Percentiles rank a stretch among this genome's conserved stretches.
phyloP scores from a whole-genome alignment of 495 filamentous ascomycete species.

The Hamigera avellanea region DNA sequence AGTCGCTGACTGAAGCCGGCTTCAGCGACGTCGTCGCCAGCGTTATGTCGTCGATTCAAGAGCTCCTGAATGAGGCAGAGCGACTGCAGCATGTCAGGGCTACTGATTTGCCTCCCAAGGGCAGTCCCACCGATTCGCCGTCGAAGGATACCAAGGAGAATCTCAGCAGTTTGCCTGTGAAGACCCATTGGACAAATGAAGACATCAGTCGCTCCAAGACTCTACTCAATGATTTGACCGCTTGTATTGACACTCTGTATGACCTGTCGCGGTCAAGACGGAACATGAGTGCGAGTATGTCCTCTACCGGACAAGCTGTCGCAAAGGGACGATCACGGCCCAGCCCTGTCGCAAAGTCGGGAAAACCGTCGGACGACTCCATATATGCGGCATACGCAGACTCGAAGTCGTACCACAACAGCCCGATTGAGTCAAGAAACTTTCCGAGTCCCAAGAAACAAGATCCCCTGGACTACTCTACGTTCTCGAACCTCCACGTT shows the following conservation, averaged over 20 bases:
- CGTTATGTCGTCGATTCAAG: constrained; percentile 82
- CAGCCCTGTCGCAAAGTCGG: constrained; percentile 9
- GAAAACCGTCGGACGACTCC: constrained; percentile 5
- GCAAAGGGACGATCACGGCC: constrained; percentile 16
- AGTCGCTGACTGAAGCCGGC: constrained; percentile 70
- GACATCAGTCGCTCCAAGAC: constrained; percentile 40
- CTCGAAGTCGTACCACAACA: constrained; percentile 17
- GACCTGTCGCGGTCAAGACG: constrained; percentile 68
- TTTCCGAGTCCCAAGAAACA: constrained; percentile 12
- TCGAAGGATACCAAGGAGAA: constrained; percentile 14
- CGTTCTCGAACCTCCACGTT: constrained; percentile 11
- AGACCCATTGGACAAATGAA: constrained; percentile 37
- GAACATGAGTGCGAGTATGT: constrained; percentile 31
- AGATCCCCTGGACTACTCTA: constrained; percentile 9
- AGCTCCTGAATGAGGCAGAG: constrained; percentile 76
- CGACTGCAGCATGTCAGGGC: constrained; percentile 51
- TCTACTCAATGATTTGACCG: constrained; percentile 65
- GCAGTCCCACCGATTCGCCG: constrained; percentile 20
- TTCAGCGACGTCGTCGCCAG: constrained; percentile 78
- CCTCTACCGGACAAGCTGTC: constrained; percentile 18
- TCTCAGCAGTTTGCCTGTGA: constrained; percentile 21
- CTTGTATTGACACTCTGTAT: constrained; percentile 81
- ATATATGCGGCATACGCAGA: constrained; percentile 5
- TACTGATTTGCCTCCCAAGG: constrained; percentile 24
- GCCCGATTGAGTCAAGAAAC: constrained; percentile 22